A percentile compares a stretch with the other conserved stretches of the same genome.
Evolutionary conservation across 139 green algal genomes (phyloP).

Genomic region (Coelastrella sp.): DNA sequence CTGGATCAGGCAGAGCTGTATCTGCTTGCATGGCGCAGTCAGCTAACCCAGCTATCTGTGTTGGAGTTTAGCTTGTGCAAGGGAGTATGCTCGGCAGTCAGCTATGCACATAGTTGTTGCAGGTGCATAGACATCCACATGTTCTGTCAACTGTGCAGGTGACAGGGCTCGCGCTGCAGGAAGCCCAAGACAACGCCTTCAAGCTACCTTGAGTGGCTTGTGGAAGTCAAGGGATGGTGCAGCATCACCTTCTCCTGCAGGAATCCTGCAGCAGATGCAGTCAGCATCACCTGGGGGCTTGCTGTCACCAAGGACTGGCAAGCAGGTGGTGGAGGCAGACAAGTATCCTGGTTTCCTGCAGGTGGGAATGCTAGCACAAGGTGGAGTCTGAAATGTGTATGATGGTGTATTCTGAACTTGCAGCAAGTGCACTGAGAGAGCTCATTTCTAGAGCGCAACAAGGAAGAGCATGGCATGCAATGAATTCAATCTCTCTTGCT

Average conservation of each 20-base stretch:
- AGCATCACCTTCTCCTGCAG: neutral
- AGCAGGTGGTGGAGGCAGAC: neutral
- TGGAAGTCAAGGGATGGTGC: neutral
- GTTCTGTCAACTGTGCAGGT: neutral
- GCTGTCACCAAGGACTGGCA: neutral
- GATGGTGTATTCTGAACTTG: neutral
- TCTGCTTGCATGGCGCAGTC: neutral
- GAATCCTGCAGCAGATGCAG: neutral
- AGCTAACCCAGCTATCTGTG: no score
- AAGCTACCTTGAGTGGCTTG: neutral
- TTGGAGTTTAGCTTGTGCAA: no score
- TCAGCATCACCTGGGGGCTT: neutral
- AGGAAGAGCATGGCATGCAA: neutral
- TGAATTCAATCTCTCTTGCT: neutral
- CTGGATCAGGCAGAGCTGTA: neutral
- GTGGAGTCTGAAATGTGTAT: neutral
- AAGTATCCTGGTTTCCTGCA: slow-evolving; percentile 34
- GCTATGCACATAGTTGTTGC: neutral
- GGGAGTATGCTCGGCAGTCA: neutral
- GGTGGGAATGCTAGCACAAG: neutral
- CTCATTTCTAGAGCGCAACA: no score
- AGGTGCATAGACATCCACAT: neutral
- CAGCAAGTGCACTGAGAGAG: no score
- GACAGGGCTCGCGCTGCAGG: neutral
- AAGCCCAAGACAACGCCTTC: neutral